Evolutionary conservation across 768 basidiomycete species (phyloP), one percentile per base, ranked within the genome.

Genomic region (Psilocybe azurescens): DNA sequence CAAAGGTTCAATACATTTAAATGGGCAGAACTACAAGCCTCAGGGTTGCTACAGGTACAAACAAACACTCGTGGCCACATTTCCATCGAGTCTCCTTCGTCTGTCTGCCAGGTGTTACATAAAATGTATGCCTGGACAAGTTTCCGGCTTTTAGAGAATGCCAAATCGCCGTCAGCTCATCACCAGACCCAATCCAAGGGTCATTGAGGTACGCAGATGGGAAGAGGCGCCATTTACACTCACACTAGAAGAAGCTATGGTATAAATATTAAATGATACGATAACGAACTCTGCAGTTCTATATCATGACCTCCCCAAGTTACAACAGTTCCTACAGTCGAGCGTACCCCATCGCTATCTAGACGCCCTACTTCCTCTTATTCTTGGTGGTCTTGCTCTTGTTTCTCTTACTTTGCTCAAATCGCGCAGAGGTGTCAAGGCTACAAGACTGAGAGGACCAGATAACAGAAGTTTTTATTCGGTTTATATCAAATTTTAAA

Each of bases 361-460:
- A 6, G 18, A 32, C 30, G 9, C 28, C 13, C 30, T 47, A 14
- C 29, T 46, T n/a, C 39, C 55, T 56, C 20, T 56, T 3, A 16
- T 47, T 8, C 11, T 56, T 28, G 14, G 4, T 13, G 38, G 48
- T 1, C n/a, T 58, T 32, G n/a, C 36, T 28, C 6, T 51, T 9
- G 18, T 16, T 9, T 3, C 46, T 20, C 41, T 48, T 20, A 18
- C 4, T 13, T 9, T 38, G 30, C 10, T 49, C 48, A 36, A 46
- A 46, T 30, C 16, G 30, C 30, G 6, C 28, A 53, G 36, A n/a
- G 48, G 28, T 6, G 30, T 33, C 48, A 57, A 52, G 30, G 72
- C 72, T 0, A 83, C 81, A 0, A 72, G 65, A 6, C 75, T 86
- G 33, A 65, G 69, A 2, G 84, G 83, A 1, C 86, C 86, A 2